These are phyloP conservation scores for Wallacemonas sp. DNA, from an alignment of 208 protist species.

Conservation along the genomic window DNA sequence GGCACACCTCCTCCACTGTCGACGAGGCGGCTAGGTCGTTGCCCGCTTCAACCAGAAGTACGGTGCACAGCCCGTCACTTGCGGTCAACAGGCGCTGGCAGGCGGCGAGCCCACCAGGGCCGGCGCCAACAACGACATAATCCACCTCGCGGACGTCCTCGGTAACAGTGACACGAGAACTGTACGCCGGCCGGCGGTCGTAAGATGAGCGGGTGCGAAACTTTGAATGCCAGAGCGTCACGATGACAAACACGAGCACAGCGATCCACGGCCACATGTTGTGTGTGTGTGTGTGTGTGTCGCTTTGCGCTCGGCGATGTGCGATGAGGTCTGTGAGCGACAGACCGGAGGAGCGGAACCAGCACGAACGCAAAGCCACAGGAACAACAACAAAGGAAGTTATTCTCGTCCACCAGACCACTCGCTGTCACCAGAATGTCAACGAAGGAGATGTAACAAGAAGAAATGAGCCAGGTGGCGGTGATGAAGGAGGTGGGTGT, in stretches of 20 bases:
- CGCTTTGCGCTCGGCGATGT: no score
- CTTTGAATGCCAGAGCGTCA: conserved; percentile 29
- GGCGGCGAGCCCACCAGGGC: conserved; percentile 70
- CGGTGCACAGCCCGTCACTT: not conserved
- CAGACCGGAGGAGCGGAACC: no score
- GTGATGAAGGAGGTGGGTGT: no score
- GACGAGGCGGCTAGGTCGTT: conserved; percentile 20
- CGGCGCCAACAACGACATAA: conserved; percentile 79
- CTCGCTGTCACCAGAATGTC: no score
- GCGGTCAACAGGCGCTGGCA: conserved; percentile 29
- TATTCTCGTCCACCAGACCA: no score
- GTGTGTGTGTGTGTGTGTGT: no score
- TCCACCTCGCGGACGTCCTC: conserved; percentile 30
- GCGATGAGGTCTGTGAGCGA: no score
- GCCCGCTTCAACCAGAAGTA: conserved; percentile 67
- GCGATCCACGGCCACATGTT: conserved; percentile 17
- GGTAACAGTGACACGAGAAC: not conserved
- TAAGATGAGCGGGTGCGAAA: conserved; percentile 35
- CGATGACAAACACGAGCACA: conserved; percentile 11
- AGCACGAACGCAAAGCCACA: not conserved
- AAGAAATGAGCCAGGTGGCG: no score
- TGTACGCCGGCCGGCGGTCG: conserved; percentile 25
- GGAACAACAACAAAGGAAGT: not conserved
- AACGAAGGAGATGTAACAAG: no score
- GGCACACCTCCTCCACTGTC: not conserved